Conservation (phyloP, 345 rosid genomes). For the Streptanthus diversifolius region DNA sequence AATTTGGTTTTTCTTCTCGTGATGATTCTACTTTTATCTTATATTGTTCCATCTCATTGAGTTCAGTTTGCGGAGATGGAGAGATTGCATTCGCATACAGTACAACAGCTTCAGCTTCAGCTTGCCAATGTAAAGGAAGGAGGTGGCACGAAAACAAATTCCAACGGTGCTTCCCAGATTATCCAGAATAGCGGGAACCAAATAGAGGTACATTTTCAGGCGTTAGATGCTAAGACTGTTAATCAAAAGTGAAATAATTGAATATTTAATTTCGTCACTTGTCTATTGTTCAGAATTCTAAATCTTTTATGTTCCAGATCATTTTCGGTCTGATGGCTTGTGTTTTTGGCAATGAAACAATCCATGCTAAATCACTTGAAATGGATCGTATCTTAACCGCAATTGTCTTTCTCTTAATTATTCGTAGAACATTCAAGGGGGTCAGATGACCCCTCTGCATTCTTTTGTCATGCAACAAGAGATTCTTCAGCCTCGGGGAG, state of each 20-base stretch:
- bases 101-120: conserved; percentile 87
- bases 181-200: conserved; percentile 53
- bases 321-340: neutral
- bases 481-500: conserved; percentile 54
- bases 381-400: neutral
- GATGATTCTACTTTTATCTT: conserved; percentile 9
- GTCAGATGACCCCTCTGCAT: conserved; percentile 71
- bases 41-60: conserved; percentile 21
- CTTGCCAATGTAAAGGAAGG: conserved; percentile 74
- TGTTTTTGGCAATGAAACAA: neutral
- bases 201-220: conserved; percentile 28
- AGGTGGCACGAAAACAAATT: conserved; percentile 51
- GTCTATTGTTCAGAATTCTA: neutral
- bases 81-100: conserved; percentile 71
- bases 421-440: conserved; percentile 58
- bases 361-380: neutral
- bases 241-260: neutral
- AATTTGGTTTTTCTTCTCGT: neutral
- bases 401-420: neutral
- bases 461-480: conserved; percentile 74
- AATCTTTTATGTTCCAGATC: neutral
- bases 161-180: conserved; percentile 50
- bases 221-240: neutral
- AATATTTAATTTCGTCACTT: neutral
- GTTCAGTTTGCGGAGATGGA: conserved; percentile 87